These are phyloP conservation scores for Termitomyces bulborhizus DNA, from an alignment of 768 basidiomycete genomes.

Conservation along the genomic window DNA sequence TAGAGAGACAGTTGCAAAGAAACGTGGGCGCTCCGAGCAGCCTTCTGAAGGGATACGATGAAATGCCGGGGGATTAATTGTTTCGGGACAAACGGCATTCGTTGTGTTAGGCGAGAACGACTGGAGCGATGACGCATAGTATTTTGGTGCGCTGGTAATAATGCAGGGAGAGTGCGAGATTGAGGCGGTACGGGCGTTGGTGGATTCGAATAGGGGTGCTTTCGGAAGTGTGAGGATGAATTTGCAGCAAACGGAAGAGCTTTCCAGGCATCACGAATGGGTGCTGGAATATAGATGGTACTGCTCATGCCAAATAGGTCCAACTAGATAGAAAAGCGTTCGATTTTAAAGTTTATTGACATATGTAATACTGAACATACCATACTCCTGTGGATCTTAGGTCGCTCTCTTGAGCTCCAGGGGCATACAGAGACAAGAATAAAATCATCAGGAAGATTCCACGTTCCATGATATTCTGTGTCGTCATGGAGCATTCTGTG, in stretches of 20 bases:
- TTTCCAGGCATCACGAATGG: constrained; percentile 30
- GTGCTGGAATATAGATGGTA: constrained; percentile 44
- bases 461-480: constrained; percentile 32
- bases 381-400: constrained; percentile 56
- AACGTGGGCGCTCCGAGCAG: constrained; percentile 34
- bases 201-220: constrained; percentile 25
- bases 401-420: constrained; percentile 56
- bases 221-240: constrained; percentile 14
- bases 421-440: constrained; percentile 70
- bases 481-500: constrained; percentile 16
- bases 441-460: constrained; percentile 63
- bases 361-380: constrained; percentile 33
- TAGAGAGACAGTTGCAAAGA: constrained; percentile 54
- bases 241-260: constrained; percentile 21
- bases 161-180: constrained; percentile 18
- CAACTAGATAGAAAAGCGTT: constrained; percentile 35
- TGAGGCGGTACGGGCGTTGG: constrained; percentile 19
- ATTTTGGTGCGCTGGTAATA: constrained; percentile 17
- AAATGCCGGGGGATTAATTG: constrained; percentile 23
- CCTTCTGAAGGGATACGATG: constrained; percentile 22
- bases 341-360: neutral
- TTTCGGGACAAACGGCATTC: constrained; percentile 20
- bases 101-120: constrained; percentile 13
- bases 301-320: constrained; percentile 78
- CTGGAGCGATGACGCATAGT: constrained; percentile 13